These are phyloP conservation scores for Rhododendron griersonianum DNA, from an alignment of 148 eudicot genomes.

Conservation along the genomic window DNA sequence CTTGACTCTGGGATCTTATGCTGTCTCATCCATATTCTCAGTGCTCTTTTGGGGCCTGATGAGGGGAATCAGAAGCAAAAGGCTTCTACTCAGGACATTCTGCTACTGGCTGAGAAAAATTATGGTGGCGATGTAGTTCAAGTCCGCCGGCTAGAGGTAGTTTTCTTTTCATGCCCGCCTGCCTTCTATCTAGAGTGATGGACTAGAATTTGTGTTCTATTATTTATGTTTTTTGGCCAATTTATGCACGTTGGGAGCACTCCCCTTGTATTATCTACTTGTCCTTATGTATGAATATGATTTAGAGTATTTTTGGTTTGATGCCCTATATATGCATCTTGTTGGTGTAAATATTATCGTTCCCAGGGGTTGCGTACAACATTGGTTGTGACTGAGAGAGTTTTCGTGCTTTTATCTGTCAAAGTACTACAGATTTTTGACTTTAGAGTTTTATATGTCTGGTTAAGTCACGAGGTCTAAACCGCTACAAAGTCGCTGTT, in stretches of 20 bases:
- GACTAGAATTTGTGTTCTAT: background rate
- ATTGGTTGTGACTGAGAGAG: background rate
- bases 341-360: background rate
- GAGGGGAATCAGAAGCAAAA: constrained; percentile 35
- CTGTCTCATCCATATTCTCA: constrained; percentile 83
- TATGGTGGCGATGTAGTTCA: constrained; percentile 30
- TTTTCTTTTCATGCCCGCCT: background rate
- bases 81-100: constrained; percentile 26
- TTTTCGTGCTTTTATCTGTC: background rate
- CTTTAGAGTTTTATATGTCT: background rate
- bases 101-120: constrained; percentile 14
- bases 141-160: constrained; percentile 78
- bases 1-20: constrained; percentile 96
- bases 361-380: background rate
- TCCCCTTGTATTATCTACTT: background rate
- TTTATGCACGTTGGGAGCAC: background rate
- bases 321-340: background rate
- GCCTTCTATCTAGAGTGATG: background rate
- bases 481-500: background rate
- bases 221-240: background rate
- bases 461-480: background rate
- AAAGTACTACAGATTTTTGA: background rate
- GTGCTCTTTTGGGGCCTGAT: constrained; percentile 71
- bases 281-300: constrained; percentile 3
- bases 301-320: background rate